Percentiles rank a stretch among this genome's conserved stretches.
Conservation (phyloP, 495 filamentous ascomycete species). For the Rhypophila decipiens region DNA sequence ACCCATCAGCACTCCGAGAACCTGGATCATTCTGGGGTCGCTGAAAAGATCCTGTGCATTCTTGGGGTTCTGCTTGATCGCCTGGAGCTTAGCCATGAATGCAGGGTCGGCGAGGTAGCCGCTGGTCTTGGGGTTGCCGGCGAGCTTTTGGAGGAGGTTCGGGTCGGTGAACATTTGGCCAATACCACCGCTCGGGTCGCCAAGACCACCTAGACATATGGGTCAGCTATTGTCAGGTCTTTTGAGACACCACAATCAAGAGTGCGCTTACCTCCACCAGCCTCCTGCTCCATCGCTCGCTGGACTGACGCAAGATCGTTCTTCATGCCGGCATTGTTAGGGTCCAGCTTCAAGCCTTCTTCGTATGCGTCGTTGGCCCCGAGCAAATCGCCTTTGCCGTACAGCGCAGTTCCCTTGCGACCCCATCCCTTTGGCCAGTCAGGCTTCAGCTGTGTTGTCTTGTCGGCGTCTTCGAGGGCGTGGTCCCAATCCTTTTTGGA, state of each 20-base stretch:
- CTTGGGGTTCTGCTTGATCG: conserved; percentile 72
- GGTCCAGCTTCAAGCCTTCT: conserved; percentile 83
- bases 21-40: conserved; percentile 89
- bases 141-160: conserved; percentile 79
- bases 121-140: conserved; percentile 88
- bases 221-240: background rate
- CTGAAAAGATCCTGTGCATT: conserved; percentile 71
- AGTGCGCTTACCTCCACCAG: conserved; percentile 49
- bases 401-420: conserved; percentile 84
- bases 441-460: conserved; percentile 87
- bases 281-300: conserved; percentile 79
- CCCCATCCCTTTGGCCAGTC: conserved; percentile 97
- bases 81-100: conserved; percentile 87
- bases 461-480: conserved; percentile 84
- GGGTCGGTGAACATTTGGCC: conserved; percentile 93
- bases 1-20: conserved; percentile 87
- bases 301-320: conserved; percentile 75
- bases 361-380: conserved; percentile 85
- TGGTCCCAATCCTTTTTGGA: conserved; percentile 81
- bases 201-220: conserved; percentile 24
- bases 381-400: conserved; percentile 78
- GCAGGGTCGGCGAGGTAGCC: conserved; percentile 70
- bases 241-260: background rate
- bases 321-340: conserved; percentile 88
- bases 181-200: conserved; percentile 66